Evolutionary conservation across 495 filamentous ascomycete species (phyloP), one percentile per base, ranked within the genome.

Genomic region (Acidiella bohemica): DNA sequence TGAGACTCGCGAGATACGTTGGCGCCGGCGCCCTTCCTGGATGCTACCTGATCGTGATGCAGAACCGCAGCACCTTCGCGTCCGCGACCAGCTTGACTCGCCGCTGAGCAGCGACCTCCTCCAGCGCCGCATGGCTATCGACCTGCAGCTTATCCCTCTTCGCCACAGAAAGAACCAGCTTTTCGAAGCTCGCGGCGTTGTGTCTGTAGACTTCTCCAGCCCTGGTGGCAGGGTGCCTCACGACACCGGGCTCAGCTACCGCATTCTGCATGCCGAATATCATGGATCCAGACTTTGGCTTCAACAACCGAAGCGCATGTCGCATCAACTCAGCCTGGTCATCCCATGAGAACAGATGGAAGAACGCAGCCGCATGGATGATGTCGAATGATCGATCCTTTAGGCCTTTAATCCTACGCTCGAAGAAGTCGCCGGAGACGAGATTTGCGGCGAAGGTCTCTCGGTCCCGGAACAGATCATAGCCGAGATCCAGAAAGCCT

Each of bases 301-400:
- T 13, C 8, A 46, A 21, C 4, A 40, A 33, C 21, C 3, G 8
- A n/a, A 44, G 23, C 1, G 40, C 14, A 5, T 26, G 24, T 28
- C 47, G 44, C 2, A 27, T 48, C 12, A 39, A 44, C 17, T 41
- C 28, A 2, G 55, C 38, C 40, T 66, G 62, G 2, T 44, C 49
- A 3, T 53, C 48, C 45, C 48, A 56, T 17, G 46, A 46, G 50
- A 58, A 66, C 6, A 57, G 42, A 46, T 66, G 62, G n/a, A 66
- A 40, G 17, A 66, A 47, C 3, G 42, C 33, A 1, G 46, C 39
- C 14, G 49, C 39, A 18, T 49, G 32, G 10, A 62, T 36, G 13
- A 62, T 53, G 20, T 57, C 49, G 18, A 59, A 45, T 5, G 40
- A 26, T 1, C 51, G 26, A 13, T 27, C 26, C 9, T 36, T 11